These are phyloP conservation scores for Phaseolus coccineus DNA, from an alignment of 331 rosid genomes.

Conservation along the genomic window DNA sequence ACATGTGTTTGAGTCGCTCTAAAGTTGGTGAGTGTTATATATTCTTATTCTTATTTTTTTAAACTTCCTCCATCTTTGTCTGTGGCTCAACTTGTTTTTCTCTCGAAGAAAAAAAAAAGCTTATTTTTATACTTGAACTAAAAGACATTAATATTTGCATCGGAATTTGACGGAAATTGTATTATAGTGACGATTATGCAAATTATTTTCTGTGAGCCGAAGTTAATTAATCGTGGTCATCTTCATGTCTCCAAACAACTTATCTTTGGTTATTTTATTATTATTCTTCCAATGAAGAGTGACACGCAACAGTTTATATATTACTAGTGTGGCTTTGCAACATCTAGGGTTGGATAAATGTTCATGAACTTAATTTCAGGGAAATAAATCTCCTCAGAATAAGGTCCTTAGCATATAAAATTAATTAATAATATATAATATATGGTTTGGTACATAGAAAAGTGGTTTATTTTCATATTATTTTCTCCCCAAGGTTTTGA, in stretches of 20 bases:
- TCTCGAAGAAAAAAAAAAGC: too few species aligned
- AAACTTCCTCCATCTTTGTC: too few species aligned
- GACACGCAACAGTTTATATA: constrained; percentile 15
- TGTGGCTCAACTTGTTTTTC: too few species aligned
- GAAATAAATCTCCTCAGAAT: neutral
- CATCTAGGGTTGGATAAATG: neutral
- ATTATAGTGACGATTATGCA: too few species aligned
- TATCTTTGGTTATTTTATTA: neutral
- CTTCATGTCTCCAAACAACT: constrained; percentile 14
- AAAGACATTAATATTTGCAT: too few species aligned
- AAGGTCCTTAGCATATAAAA: constrained; percentile 17
- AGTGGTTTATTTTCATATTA: neutral
- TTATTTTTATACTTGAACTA: too few species aligned
- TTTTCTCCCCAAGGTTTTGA: constrained; percentile 36
- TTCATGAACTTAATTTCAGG: neutral
- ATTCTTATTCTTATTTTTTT: too few species aligned
- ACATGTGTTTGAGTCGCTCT: too few species aligned
- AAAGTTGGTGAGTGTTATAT: too few species aligned
- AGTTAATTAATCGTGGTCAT: neutral
- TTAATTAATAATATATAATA: neutral
- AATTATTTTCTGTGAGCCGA: neutral
- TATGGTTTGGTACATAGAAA: neutral
- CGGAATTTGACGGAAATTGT: too few species aligned
- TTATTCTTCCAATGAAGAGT: constrained; percentile 11
- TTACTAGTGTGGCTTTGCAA: neutral